Percentiles rank a stretch among this genome's conserved stretches.
These are phyloP conservation scores for Globisporangium cederbergense DNA, from an alignment of 352 stramenopile genomes.

Conservation along the genomic window DNA sequence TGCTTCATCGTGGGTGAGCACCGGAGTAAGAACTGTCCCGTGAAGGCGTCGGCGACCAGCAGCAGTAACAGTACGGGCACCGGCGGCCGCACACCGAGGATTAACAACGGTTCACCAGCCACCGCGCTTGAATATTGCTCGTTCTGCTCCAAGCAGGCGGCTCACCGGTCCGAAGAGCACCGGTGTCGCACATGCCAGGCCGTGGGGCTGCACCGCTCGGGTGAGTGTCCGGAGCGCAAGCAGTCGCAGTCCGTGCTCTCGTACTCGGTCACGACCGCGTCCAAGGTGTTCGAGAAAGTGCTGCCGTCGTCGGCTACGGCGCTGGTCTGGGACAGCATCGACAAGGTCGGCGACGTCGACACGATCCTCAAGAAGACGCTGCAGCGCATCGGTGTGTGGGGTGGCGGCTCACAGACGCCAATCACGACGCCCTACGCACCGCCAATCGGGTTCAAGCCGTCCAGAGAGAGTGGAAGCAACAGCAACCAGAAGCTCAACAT, in stretches of 20 bases:
- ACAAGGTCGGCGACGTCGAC: constrained; percentile 74
- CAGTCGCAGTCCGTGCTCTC: constrained; percentile 42
- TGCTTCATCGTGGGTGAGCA: constrained; percentile 59
- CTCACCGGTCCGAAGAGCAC: constrained; percentile 51
- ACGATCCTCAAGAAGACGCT: constrained; percentile 64
- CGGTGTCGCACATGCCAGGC: constrained; percentile 56
- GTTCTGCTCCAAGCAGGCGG: constrained; percentile 59
- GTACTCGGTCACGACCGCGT: constrained; percentile 64
- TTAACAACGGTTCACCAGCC: constrained; percentile 9
- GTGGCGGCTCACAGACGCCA: constrained; percentile 75
- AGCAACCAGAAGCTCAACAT: constrained; percentile 12
- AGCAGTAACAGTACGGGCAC: not conserved
- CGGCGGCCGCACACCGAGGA: constrained; percentile 13
- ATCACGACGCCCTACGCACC: constrained; percentile 73
- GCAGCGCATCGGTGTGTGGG: constrained; percentile 71
- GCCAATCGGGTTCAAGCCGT: constrained; percentile 8
- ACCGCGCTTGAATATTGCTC: constrained; percentile 34
- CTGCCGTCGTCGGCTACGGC: constrained; percentile 44
- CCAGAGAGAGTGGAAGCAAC: constrained; percentile 9
- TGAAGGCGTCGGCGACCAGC: constrained; percentile 21
- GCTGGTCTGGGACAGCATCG: constrained; percentile 57
- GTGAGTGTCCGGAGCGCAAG: constrained; percentile 43
- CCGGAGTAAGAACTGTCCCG: constrained; percentile 59
- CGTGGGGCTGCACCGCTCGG: constrained; percentile 54
- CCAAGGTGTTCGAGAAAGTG: constrained; percentile 62